Conservation (phyloP, 805 yeast genomes). For the Kodamaea laetipori region DNA sequence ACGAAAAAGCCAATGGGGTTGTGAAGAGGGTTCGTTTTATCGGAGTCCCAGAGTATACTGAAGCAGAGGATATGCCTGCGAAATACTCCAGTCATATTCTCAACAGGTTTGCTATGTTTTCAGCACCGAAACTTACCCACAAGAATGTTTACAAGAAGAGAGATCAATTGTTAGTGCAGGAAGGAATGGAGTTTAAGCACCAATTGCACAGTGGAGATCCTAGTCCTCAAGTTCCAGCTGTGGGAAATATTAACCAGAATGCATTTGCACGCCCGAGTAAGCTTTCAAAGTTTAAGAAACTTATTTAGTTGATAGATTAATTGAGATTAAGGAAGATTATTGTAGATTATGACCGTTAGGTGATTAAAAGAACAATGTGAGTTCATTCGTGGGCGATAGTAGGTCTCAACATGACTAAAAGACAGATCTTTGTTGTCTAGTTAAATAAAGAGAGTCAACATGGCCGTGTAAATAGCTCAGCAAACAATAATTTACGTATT, state of each 20-base stretch:
- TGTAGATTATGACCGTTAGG: no score
- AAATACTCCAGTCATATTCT: conserved; percentile 37
- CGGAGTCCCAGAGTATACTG: conserved; percentile 54
- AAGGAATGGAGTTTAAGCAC: conserved; percentile 36
- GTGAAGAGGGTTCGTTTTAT: conserved; percentile 51
- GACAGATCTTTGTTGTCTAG: no score
- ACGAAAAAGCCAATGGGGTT: conserved; percentile 1
- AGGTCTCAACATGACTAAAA: no score
- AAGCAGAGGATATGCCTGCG: conserved; percentile 59
- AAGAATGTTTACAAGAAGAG: conserved; percentile 28
- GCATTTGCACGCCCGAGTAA: conserved; percentile 4
- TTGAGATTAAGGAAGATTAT: not conserved
- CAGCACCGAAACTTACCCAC: conserved; percentile 14
- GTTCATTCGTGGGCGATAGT: no score
- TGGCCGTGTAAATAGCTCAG: no score
- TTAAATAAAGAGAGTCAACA: no score
- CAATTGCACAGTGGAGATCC: conserved; percentile 16
- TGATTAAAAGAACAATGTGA: no score
- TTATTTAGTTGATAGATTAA: conserved; percentile 15
- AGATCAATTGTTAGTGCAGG: conserved; percentile 42
- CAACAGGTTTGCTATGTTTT: conserved; percentile 41
- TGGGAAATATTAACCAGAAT: conserved; percentile 3
- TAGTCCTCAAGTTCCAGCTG: conserved; percentile 6
- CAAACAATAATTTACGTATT: no score
- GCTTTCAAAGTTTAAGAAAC: conserved; percentile 20